A percentile compares a stretch with the other conserved stretches of the same genome.
Evolutionary conservation across 169 alveolate genomes (phyloP).

Genomic region (Plasmodium gonderi): DNA sequence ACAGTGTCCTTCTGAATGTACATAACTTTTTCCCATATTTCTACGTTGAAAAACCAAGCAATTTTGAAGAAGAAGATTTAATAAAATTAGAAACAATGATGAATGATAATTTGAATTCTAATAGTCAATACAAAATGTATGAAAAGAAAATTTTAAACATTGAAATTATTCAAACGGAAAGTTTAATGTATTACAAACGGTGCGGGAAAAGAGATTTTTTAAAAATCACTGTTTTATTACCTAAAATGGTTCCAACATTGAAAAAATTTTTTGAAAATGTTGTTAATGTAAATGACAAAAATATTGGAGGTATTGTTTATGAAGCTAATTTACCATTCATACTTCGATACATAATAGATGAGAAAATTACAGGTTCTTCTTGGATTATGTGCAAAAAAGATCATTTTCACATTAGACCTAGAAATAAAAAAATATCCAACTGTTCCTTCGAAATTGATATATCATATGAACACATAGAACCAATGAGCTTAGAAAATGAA

Average conservation of each 20-base stretch:
- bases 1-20: slow-evolving; percentile 78
- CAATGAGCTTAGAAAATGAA: slow-evolving; percentile 76
- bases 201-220: slow-evolving; percentile 83
- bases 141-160: slow-evolving; percentile 80
- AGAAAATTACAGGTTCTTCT: slow-evolving; percentile 95
- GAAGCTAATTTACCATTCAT: slow-evolving; percentile 98
- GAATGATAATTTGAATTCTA: slow-evolving; percentile 77
- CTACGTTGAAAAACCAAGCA: slow-evolving; percentile 80
- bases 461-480: slow-evolving; percentile 82
- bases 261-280: slow-evolving; percentile 88
- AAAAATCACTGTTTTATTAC: slow-evolving; percentile 87
- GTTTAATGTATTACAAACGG: slow-evolving; percentile 83
- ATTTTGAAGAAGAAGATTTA: slow-evolving; percentile 75
- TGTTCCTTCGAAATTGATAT: slow-evolving; percentile 80
- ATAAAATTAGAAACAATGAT: slow-evolving; percentile 65
- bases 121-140: slow-evolving; percentile 78
- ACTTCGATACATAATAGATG: slow-evolving; percentile 96
- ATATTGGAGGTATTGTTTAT: slow-evolving; percentile 82
- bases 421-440: slow-evolving; percentile 49
- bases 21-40: slow-evolving; percentile 82
- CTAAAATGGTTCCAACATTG: slow-evolving; percentile 87
- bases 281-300: slow-evolving; percentile 67
- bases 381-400: slow-evolving; percentile 90
- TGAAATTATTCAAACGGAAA: slow-evolving; percentile 78
- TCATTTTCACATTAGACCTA: slow-evolving; percentile 56